Evolutionary conservation across 768 basidiomycete species (phyloP).

Genomic region (Multifurca ochricompacta): DNA sequence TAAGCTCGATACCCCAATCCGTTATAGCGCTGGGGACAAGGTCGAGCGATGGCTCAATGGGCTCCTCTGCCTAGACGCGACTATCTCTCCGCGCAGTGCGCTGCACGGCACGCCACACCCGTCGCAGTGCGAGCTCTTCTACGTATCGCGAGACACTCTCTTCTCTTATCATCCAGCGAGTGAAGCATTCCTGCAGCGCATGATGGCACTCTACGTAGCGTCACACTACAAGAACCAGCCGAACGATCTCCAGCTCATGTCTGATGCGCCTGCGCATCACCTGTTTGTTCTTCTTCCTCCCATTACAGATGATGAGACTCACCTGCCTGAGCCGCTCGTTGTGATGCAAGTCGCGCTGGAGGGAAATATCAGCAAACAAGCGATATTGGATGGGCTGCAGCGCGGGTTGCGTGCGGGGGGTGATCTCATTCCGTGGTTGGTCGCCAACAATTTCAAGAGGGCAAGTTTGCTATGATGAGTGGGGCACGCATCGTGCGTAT

Average conservation of each 20-base stretch:
- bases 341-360: slow-evolving; percentile 95
- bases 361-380: slow-evolving; percentile 80
- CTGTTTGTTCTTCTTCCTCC: slow-evolving; percentile 94
- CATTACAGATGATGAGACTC: slow-evolving; percentile 80
- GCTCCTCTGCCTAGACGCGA: slow-evolving; percentile 86
- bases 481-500: slow-evolving; percentile 90
- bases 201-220: slow-evolving; percentile 97
- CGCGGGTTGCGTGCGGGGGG: slow-evolving; percentile 83
- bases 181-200: slow-evolving; percentile 95
- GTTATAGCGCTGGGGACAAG: slow-evolving; percentile 79
- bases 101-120: slow-evolving; percentile 91
- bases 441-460: slow-evolving; percentile 97
- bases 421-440: slow-evolving; percentile 96
- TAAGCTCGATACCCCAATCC: slow-evolving; percentile 91
- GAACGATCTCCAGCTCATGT: slow-evolving; percentile 95
- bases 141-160: slow-evolving; percentile 90
- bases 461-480: slow-evolving; percentile 83
- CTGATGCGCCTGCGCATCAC: slow-evolving; percentile 94
- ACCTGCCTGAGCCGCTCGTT: slow-evolving; percentile 89
- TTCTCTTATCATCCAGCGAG: slow-evolving; percentile 97
- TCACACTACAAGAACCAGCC: slow-evolving; percentile 99
- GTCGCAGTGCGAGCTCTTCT: slow-evolving; percentile 87
- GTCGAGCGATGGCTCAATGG: slow-evolving; percentile 93
- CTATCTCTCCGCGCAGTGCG: slow-evolving; percentile 43
- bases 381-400: slow-evolving; percentile 78